Percentiles rank a stretch among this genome's conserved stretches.
Evolutionary conservation across 306 rosid genomes (phyloP).

Genomic region (Arachis hypogaea): DNA sequence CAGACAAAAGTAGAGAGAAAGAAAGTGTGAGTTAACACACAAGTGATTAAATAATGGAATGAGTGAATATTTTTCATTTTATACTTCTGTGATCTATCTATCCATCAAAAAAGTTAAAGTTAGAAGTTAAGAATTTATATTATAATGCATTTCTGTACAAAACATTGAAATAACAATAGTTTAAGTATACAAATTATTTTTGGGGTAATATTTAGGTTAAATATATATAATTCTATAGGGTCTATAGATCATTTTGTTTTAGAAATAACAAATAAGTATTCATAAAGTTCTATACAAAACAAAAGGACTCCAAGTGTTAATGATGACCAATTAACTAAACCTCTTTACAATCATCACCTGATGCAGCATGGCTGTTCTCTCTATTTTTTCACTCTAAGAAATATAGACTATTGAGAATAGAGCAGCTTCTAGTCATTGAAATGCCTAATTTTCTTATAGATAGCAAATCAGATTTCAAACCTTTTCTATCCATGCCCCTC

Average conservation of each 20-base stretch:
- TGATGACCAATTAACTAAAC: conserved; percentile 15
- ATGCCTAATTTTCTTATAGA: background rate
- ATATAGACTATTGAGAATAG: background rate
- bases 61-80: background rate
- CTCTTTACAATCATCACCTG: conserved; percentile 29
- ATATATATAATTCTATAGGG: background rate
- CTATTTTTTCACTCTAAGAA: conserved; percentile 5
- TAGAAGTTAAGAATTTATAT: background rate
- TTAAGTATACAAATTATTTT: background rate
- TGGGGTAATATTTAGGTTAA: background rate
- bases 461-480: conserved; percentile 24
- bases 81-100: background rate
- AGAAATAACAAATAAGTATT: background rate
- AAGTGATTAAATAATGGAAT: no score
- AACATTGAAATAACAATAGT: background rate
- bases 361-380: conserved; percentile 4
- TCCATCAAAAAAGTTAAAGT: background rate
- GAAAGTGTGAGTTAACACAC: no score
- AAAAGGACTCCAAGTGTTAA: background rate
- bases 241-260: background rate
- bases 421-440: conserved; percentile 2
- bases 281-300: background rate
- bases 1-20: no score
- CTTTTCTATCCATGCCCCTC: conserved; percentile 28
- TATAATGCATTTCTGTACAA: background rate